Evolutionary conservation across 345 rosid species (phyloP).

Genomic region (Euclidium syriacum): DNA sequence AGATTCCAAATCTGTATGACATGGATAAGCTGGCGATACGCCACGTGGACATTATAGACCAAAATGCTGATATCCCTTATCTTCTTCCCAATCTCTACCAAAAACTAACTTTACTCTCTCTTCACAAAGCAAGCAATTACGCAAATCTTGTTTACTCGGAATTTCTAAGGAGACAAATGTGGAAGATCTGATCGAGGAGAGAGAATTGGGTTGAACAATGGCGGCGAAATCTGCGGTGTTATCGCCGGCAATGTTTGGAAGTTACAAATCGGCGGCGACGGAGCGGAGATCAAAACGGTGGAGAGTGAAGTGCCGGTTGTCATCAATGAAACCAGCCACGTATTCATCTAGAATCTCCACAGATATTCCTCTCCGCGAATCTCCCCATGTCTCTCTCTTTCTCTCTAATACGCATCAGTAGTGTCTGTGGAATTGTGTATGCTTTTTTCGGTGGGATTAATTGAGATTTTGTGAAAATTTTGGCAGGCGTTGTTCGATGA

Average conservation of each 20-base stretch:
- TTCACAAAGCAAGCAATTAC: not conserved
- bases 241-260: conserved; percentile 28
- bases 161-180: not conserved
- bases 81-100: no score
- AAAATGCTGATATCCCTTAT: conserved; percentile 18
- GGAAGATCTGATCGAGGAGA: not conserved
- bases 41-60: conserved; percentile 1
- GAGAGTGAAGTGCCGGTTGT: conserved; percentile 32
- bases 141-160: not conserved
- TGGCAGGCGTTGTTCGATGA: conserved; percentile 81
- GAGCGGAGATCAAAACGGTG: conserved; percentile 17
- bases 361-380: conserved; percentile 70
- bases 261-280: conserved; percentile 18
- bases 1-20: not conserved
- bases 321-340: conserved; percentile 42
- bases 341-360: conserved; percentile 68
- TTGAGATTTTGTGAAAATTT: not conserved
- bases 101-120: conserved; percentile 13
- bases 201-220: conserved; percentile 32
- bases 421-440: not conserved
- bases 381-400: conserved; percentile 59
- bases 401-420: not conserved
- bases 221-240: conserved; percentile 22
- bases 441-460: not conserved
- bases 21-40: not conserved